phyloP scores from a whole-genome alignment of 2,329 filamentous ascomycete genomes.

The Fusarium keratoplasticum region DNA sequence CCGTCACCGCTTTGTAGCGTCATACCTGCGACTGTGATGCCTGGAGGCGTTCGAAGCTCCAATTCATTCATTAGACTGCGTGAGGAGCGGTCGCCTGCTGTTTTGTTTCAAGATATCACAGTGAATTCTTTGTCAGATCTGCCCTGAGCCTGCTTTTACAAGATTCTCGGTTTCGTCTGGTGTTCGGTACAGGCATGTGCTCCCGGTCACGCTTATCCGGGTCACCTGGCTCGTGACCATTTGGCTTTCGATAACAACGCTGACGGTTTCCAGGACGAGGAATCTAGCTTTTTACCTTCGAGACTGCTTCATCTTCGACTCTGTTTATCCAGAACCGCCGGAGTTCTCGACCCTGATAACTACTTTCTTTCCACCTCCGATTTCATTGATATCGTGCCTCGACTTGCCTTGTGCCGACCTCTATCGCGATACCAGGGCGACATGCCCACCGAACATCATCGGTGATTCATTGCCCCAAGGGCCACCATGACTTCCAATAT shows the following conservation, averaged over 20 bases:
- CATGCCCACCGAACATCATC: slow-evolving; percentile 21
- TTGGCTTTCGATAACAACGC: slow-evolving; percentile 7
- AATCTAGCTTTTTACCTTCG: background rate
- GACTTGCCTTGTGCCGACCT: background rate
- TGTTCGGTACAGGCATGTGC: slow-evolving; percentile 33
- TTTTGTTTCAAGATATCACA: background rate
- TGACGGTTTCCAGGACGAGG: background rate
- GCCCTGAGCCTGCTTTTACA: background rate
- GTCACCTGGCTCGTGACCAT: slow-evolving; percentile 39
- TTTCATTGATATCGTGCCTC: background rate
- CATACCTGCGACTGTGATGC: slow-evolving; percentile 42
- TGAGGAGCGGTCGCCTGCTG: background rate
- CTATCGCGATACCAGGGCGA: slow-evolving; percentile 17
- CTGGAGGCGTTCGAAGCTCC: slow-evolving; percentile 24
- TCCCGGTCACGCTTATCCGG: slow-evolving; percentile 41
- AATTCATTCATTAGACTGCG: slow-evolving; percentile 15
- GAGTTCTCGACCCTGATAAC: background rate
- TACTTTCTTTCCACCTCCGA: background rate
- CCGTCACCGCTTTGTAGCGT: slow-evolving; percentile 43
- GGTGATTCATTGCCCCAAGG: slow-evolving; percentile 15
- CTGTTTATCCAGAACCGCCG: background rate
- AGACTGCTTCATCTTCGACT: background rate
- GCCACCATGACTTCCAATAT: slow-evolving; percentile 59
- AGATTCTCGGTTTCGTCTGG: background rate
- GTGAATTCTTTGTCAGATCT: background rate